These are phyloP conservation scores for Aegilops bicornis DNA, from an alignment of 176 grass and related monocot genomes.

Conservation along the genomic window DNA sequence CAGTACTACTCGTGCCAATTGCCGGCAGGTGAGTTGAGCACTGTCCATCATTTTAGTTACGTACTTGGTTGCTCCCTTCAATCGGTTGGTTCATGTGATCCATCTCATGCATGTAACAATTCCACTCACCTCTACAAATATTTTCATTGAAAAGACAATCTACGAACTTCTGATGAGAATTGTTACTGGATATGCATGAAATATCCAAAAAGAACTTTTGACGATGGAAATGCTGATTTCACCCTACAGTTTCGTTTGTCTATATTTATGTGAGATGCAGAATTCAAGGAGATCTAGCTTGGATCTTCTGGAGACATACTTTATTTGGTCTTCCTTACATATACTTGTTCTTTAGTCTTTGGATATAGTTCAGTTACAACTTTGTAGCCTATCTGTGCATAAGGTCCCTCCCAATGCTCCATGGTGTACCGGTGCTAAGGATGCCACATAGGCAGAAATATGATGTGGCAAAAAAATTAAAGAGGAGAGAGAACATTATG, in stretches of 20 bases:
- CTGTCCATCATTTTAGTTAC: slow-evolving; percentile 15
- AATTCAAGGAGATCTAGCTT: slow-evolving; percentile 55
- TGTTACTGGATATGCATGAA: slow-evolving; percentile 12
- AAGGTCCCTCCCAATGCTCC: too few relatives aligned
- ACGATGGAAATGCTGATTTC: slow-evolving; percentile 29
- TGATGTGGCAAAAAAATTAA: too few relatives aligned
- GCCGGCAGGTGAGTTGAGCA: slow-evolving; percentile 43
- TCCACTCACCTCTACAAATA: neutral
- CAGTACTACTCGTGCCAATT: slow-evolving; percentile 39
- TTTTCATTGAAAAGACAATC: slow-evolving; percentile 14
- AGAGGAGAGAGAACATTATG: too few relatives aligned
- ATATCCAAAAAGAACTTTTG: slow-evolving; percentile 14
- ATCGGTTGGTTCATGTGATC: slow-evolving; percentile 26
- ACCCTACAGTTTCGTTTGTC: slow-evolving; percentile 12
- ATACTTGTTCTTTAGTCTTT: slow-evolving; percentile 38
- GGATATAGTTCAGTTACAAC: slow-evolving; percentile 31
- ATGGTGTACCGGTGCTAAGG: too few relatives aligned
- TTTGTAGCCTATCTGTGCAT: slow-evolving; percentile 17
- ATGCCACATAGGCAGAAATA: too few relatives aligned
- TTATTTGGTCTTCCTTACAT: slow-evolving; percentile 17
- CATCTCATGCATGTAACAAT: slow-evolving; percentile 39
- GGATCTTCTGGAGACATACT: slow-evolving; percentile 37
- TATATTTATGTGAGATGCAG: slow-evolving; percentile 30
- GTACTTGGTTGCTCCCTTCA: slow-evolving; percentile 1
- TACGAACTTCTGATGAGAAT: neutral